Base-by-base conservation (phyloP, 129 eudicot species). In the Escallonia herrerae region DNA sequence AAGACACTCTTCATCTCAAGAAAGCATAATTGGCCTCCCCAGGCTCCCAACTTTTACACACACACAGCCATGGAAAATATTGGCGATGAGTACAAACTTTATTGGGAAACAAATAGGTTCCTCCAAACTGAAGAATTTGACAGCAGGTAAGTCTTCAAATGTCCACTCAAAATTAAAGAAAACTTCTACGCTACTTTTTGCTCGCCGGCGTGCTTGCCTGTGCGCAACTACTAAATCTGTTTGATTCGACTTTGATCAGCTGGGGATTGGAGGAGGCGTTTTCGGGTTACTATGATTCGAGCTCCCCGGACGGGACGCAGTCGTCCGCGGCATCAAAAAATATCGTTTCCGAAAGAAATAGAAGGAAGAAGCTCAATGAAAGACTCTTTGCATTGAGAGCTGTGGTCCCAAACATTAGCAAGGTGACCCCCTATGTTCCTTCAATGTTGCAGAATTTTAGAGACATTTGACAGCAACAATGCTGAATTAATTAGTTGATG, bases 371-470 rank as follows among this genome's bases (percentile, higher is more conserved):
- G 75, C 82, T 90, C 13, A 84, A 84, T 65, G 90, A 90, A 13
- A 80, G 84, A 54, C 82, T 90, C 43, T 87, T 84, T 42, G 97
- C 97, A 11, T 95, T 90, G 12, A 72, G 97, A 76, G 86, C 97
- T 3, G 90, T 87, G 38, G 97, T 90, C 72, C 97, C 97, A 12
- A 90, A 82, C 65, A 90, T 90, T 48, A 90, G 72, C 43, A 90
- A 90, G 94, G 97, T 82, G 41, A 66, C 49, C 7, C 7, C 49
- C 49, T 22, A 22, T 22, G 9, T 45, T 45, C 49, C 9, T 45
- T 8, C 0, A 45, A 45, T 45, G n/a, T n/a, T n/a, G n/a, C n/a
- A n/a, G n/a, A n/a, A n/a, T n/a, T n/a, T n/a, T n/a, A n/a, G n/a
- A n/a, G n/a, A n/a, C n/a, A n/a, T n/a, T n/a, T n/a, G n/a, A n/a